Base-by-base conservation (phyloP, 768 basidiomycete genomes). In the Hygrophorus pudorinus region DNA sequence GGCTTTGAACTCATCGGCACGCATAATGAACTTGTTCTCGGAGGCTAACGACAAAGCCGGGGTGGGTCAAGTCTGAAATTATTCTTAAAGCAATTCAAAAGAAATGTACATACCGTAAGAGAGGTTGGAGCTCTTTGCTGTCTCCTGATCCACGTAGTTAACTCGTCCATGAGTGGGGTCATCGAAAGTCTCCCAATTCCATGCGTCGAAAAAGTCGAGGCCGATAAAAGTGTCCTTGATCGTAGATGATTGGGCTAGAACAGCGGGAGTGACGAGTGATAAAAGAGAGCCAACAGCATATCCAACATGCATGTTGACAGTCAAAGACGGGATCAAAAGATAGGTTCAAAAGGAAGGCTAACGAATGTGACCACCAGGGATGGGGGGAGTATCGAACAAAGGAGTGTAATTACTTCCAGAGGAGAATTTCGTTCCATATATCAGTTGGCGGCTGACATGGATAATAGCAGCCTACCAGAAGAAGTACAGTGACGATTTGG, bases 111-210 rank as follows among this genome's bases (percentile, higher is more conserved):
- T 36, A 75, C 78, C 73, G 45, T 56, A 71, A 7, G 77, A 62
- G 27, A 80, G 62, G 44, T 73, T 73, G 1, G 56, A 54, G 0
- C 39, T 14, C n/a, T 62, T 40, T 0, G 79, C 73, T 1, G 69
- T 67, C 12, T 48, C 40, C 51, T 64, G 50, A 48, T 71, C 65
- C 28, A 80, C 65, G 48, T 77, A 81, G 58, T 79, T 73, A 46
- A 78, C 76, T 41, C 73, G 62, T n/a, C 79, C 79, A 48, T 79
- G 73, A 0, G 79, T 82, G n/a, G 78, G 79, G 54, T 82, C 79
- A 45, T 69, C 53, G 20, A 56, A 42, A 6, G 68, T 70, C 49
- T 75, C 66, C 71, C 72, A 81, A 1, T 53, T 58, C 64, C 71
- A 82, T 5, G 46, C 47, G 14, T 64, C 41, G 46, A 72, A 63